Evolutionary conservation across 352 stramenopile species (phyloP).

Genomic region (Globisporangium orthogonon): DNA sequence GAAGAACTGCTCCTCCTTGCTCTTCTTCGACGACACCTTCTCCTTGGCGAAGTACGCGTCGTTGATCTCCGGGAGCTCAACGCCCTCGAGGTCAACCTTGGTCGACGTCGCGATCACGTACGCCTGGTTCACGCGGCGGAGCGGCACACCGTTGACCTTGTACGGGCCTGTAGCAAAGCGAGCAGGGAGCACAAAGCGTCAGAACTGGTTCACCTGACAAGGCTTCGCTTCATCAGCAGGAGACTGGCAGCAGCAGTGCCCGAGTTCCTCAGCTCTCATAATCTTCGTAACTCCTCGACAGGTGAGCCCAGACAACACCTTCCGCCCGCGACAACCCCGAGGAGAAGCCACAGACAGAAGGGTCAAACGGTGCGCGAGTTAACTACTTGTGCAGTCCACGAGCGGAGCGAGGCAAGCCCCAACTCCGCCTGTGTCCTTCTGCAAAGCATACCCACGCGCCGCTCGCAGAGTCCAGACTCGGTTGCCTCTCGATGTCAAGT

Average conservation of each 20-base stretch:
- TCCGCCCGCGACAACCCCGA: constrained; percentile 5
- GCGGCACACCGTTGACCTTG: constrained; percentile 98
- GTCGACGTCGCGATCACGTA: constrained; percentile 99
- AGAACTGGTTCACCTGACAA: neutral
- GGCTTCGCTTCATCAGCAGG: neutral
- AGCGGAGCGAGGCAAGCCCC: constrained; percentile 6
- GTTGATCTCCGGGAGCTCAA: constrained; percentile 91
- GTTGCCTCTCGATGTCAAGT: constrained; percentile 55
- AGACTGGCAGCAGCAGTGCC: neutral
- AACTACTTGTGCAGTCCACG: constrained; percentile 5
- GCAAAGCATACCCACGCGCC: neutral
- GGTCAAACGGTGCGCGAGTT: neutral
- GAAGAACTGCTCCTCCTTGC: constrained; percentile 98
- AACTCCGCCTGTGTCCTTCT: constrained; percentile 7
- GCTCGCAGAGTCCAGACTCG: constrained; percentile 13
- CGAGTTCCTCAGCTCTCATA: constrained; percentile 87
- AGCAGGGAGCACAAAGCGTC: neutral
- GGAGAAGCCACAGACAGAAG: neutral
- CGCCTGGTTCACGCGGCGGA: constrained; percentile 97
- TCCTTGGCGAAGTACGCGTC: constrained; percentile 97
- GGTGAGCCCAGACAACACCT: constrained; percentile 15
- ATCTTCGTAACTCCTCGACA: constrained; percentile 64
- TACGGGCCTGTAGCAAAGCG: constrained; percentile 87
- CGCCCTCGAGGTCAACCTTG: constrained; percentile 92
- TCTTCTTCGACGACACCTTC: constrained; percentile 85